phyloP scores from a whole-genome alignment of 1,284 basidiomycete genomes.

The Mycena citricolor region DNA sequence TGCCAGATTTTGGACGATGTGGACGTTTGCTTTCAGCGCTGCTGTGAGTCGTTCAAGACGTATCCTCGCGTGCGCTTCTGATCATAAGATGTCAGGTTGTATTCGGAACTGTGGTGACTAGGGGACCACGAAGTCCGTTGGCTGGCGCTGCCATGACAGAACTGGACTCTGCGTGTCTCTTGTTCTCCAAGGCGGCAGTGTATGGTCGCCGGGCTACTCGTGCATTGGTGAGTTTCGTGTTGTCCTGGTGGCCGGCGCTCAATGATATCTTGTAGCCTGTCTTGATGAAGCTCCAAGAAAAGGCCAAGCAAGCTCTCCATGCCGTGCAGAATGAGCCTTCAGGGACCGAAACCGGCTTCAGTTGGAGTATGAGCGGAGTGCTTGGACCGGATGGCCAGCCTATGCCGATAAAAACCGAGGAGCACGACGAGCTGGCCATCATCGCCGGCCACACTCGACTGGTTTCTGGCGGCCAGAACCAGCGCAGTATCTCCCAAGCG shows the following conservation, averaged over 20 bases:
- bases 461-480: slow-evolving; percentile 37
- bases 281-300: slow-evolving; percentile 52
- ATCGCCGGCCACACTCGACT: slow-evolving; percentile 61
- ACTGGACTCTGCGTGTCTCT: slow-evolving; percentile 56
- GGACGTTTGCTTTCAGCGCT: slow-evolving; percentile 66
- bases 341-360: slow-evolving; percentile 36
- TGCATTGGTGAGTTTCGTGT: slow-evolving; percentile 48
- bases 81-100: slow-evolving; percentile 46
- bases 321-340: slow-evolving; percentile 36
- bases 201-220: slow-evolving; percentile 58
- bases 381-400: slow-evolving; percentile 16
- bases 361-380: slow-evolving; percentile 38
- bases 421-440: slow-evolving; percentile 60
- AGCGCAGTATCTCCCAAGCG: slow-evolving; percentile 26
- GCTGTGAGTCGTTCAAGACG: slow-evolving; percentile 42
- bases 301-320: slow-evolving; percentile 50
- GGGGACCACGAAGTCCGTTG: slow-evolving; percentile 58
- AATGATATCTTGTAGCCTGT: slow-evolving; percentile 42
- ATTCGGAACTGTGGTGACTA: slow-evolving; percentile 65
- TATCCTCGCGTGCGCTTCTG: neutral
- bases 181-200: slow-evolving; percentile 56
- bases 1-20: slow-evolving; percentile 58
- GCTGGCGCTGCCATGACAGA: slow-evolving; percentile 61
- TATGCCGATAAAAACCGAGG: slow-evolving; percentile 36
- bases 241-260: neutral